phyloP scores from a whole-genome alignment of 805 yeast genomes.

The Cyberlindnera saturnus region DNA sequence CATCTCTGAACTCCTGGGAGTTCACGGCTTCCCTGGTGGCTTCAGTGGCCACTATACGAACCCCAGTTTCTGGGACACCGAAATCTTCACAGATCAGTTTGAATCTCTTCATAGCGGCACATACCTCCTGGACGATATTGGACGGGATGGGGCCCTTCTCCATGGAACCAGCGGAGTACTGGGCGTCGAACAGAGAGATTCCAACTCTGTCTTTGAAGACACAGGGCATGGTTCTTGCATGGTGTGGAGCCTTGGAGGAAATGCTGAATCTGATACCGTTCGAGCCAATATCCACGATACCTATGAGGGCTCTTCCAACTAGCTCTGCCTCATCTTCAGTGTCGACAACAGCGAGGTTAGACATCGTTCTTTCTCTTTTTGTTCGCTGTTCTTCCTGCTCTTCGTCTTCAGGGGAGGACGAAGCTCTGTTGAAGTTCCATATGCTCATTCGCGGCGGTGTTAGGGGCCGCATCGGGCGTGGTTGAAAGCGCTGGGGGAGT shows the following conservation, averaged over 20 bases:
- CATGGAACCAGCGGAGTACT: slow-evolving; percentile 33
- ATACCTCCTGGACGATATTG: slow-evolving; percentile 52
- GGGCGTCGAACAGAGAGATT: slow-evolving; percentile 61
- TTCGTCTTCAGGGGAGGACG: too few species aligned
- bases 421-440: too few species aligned
- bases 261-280: slow-evolving; percentile 71
- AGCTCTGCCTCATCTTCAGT: slow-evolving; percentile 45
- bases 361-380: too few species aligned
- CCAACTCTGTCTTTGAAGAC: slow-evolving; percentile 71
- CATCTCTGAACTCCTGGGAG: slow-evolving; percentile 49
- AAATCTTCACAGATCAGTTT: slow-evolving; percentile 66
- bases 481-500: too few species aligned
- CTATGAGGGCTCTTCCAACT: slow-evolving; percentile 52
- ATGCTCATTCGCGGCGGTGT: too few species aligned
- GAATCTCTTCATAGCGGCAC: slow-evolving; percentile 61
- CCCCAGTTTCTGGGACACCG: slow-evolving; percentile 57
- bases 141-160: slow-evolving; percentile 49
- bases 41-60: slow-evolving; percentile 67
- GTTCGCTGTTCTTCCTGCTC: too few species aligned
- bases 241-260: slow-evolving; percentile 60
- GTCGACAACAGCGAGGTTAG: slow-evolving; percentile 8
- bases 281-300: slow-evolving; percentile 73
- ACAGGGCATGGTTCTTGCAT: slow-evolving; percentile 73
- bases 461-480: too few species aligned
- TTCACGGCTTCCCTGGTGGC: slow-evolving; percentile 69